Percentiles rank a stretch among this genome's conserved stretches.
Evolutionary conservation across 2,329 filamentous ascomycete genomes (phyloP).

Genomic region (Chalaropsis thielavioides): DNA sequence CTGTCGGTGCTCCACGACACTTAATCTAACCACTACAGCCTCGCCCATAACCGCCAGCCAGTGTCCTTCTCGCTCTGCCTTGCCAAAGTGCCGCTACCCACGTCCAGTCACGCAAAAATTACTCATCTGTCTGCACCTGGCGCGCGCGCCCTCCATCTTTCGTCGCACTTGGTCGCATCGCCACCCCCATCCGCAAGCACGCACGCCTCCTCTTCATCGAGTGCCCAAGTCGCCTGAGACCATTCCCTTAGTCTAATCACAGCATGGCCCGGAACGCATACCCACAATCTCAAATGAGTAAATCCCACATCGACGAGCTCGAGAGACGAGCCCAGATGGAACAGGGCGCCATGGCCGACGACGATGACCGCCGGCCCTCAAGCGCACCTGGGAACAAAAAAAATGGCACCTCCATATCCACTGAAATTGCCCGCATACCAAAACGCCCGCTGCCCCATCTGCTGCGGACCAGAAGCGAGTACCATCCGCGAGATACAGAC

Average conservation of each 20-base stretch:
- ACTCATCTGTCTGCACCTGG: not conserved
- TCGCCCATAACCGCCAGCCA: not conserved
- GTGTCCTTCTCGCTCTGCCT: not conserved
- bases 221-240: too few relatives aligned
- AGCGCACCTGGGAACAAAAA: slow-evolving; percentile 34
- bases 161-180: not conserved
- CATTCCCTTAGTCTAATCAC: not conserved
- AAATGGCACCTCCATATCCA: slow-evolving; percentile 22
- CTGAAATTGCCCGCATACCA: slow-evolving; percentile 26
- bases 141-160: not conserved
- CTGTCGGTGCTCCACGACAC: not conserved
- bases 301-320: not conserved
- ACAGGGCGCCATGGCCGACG: slow-evolving; percentile 3
- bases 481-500: slow-evolving; percentile 29
- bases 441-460: slow-evolving; percentile 36
- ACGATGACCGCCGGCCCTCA: slow-evolving; percentile 29
- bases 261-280: not conserved
- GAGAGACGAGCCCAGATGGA: not conserved
- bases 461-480: slow-evolving; percentile 43
- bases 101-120: not conserved
- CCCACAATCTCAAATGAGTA: not conserved
- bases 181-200: not conserved
- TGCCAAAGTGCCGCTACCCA: not conserved
- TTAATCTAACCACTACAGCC: not conserved
- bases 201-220: too few relatives aligned